Evolutionary conservation across 73 alveolate genomes (phyloP).

Genomic region (Urostyla sp.): DNA sequence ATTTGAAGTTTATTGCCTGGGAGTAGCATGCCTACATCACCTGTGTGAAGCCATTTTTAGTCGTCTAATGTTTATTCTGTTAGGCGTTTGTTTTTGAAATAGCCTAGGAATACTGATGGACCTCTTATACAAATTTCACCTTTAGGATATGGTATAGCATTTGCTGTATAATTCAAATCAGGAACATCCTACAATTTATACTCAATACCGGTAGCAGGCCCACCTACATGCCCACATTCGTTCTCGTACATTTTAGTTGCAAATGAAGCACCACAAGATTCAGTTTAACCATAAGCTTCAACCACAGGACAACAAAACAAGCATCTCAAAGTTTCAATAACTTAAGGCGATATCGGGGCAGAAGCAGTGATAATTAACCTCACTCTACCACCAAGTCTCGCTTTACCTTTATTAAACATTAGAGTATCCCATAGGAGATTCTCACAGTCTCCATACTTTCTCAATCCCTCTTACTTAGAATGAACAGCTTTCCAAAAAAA

Average conservation of each 20-base stretch:
- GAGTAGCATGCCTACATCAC: slow-evolving; percentile 80
- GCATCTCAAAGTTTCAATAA: slow-evolving; percentile 64
- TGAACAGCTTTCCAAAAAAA: slow-evolving; percentile 66
- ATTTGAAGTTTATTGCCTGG: slow-evolving; percentile 72
- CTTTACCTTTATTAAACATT: slow-evolving; percentile 70
- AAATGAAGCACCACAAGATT: slow-evolving; percentile 77
- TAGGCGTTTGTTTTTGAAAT: slow-evolving; percentile 64
- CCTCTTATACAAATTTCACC: slow-evolving; percentile 88
- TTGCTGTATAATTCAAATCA: slow-evolving; percentile 71
- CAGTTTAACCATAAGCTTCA: slow-evolving; percentile 90
- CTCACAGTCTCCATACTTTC: slow-evolving; percentile 41
- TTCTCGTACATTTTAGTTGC: slow-evolving; percentile 63
- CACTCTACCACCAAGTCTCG: slow-evolving; percentile 79
- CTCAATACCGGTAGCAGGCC: slow-evolving; percentile 80
- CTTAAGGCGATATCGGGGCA: slow-evolving; percentile 83
- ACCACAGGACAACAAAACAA: slow-evolving; percentile 78
- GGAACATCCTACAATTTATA: slow-evolving; percentile 79
- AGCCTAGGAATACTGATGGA: slow-evolving; percentile 76
- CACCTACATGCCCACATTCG: slow-evolving; percentile 82
- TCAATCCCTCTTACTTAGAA: slow-evolving; percentile 32
- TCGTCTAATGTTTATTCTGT: slow-evolving; percentile 75
- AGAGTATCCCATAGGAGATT: slow-evolving; percentile 66
- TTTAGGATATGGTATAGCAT: slow-evolving; percentile 72
- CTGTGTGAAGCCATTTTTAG: slow-evolving; percentile 88
- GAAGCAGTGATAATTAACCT: slow-evolving; percentile 79